These are phyloP conservation scores for Phytophthora colocasiae DNA, from an alignment of 352 stramenopile genomes.

Conservation along the genomic window DNA sequence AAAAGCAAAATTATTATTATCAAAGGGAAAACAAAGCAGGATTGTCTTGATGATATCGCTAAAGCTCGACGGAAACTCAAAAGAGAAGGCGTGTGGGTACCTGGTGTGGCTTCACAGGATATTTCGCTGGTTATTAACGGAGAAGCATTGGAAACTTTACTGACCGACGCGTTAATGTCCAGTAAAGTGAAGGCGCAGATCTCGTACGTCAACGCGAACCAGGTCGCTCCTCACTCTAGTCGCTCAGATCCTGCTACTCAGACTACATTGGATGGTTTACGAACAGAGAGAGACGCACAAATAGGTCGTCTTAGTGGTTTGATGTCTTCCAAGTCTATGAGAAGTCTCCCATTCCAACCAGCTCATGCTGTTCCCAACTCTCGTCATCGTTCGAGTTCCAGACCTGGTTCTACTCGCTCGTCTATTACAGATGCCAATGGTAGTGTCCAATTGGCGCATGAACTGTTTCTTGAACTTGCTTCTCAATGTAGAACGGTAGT, in stretches of 20 bases:
- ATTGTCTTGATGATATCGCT: slow-evolving; percentile 84
- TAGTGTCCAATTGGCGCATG: slow-evolving; percentile 44
- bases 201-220: slow-evolving; percentile 23
- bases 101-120: slow-evolving; percentile 71
- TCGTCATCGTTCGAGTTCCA: slow-evolving; percentile 38
- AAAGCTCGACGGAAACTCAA: slow-evolving; percentile 80
- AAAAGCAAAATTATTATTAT: slow-evolving; percentile 87
- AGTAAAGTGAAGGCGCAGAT: slow-evolving; percentile 26
- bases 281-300: slow-evolving; percentile 15
- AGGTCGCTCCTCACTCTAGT: slow-evolving; percentile 22
- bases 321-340: slow-evolving; percentile 59
- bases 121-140: slow-evolving; percentile 88
- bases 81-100: slow-evolving; percentile 79
- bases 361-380: slow-evolving; percentile 23
- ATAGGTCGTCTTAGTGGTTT: slow-evolving; percentile 39
- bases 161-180: slow-evolving; percentile 47
- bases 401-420: slow-evolving; percentile 40
- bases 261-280: slow-evolving; percentile 13
- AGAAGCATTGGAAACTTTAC: slow-evolving; percentile 76
- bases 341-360: slow-evolving; percentile 44
- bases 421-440: slow-evolving; percentile 34
- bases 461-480: slow-evolving; percentile 85
- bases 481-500: slow-evolving; percentile 89
- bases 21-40: slow-evolving; percentile 80
- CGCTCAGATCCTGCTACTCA: slow-evolving; percentile 1